Percentiles rank a stretch among this genome's conserved stretches.
These are phyloP conservation scores for Gossypium schwendimanii DNA, from an alignment of 441 rosid genomes.

Conservation along the genomic window DNA sequence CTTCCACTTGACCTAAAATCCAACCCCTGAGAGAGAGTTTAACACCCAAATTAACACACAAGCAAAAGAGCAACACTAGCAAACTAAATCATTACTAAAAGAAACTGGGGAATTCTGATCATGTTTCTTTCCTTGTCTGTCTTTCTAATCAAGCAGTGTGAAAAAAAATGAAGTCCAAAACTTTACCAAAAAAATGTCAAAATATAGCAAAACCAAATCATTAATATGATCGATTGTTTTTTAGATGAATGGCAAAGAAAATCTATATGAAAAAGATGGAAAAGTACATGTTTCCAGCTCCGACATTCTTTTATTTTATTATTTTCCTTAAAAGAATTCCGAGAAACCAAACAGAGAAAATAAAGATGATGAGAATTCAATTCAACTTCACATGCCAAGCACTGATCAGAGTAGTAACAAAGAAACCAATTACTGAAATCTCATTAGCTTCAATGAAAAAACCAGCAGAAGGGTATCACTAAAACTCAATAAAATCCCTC, in stretches of 20 bases:
- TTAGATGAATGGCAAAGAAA: neutral
- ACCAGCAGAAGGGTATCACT: neutral
- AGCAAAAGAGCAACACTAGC: neutral
- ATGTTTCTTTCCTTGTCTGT: neutral
- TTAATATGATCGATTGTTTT: neutral
- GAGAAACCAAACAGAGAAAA: constrained; percentile 9
- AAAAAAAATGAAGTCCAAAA: too few species aligned
- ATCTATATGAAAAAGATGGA: neutral
- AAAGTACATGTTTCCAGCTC: neutral
- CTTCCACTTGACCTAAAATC: constrained; percentile 25
- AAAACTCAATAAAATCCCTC: neutral
- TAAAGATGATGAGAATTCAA: neutral
- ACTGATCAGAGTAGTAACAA: neutral
- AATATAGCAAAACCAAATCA: neutral
- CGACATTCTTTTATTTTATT: neutral
- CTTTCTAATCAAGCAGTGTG: neutral
- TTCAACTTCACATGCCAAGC: neutral
- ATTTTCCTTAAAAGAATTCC: constrained; percentile 2
- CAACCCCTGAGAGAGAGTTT: constrained; percentile 8
- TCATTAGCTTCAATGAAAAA: constrained; percentile 3
- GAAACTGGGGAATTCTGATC: neutral
- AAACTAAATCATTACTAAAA: neutral
- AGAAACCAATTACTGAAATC: neutral
- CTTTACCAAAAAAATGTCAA: too few species aligned
- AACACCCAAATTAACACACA: neutral